Evolutionary conservation across 2,329 filamentous ascomycete genomes (phyloP).

Genomic region (Beauveria asiatica): DNA sequence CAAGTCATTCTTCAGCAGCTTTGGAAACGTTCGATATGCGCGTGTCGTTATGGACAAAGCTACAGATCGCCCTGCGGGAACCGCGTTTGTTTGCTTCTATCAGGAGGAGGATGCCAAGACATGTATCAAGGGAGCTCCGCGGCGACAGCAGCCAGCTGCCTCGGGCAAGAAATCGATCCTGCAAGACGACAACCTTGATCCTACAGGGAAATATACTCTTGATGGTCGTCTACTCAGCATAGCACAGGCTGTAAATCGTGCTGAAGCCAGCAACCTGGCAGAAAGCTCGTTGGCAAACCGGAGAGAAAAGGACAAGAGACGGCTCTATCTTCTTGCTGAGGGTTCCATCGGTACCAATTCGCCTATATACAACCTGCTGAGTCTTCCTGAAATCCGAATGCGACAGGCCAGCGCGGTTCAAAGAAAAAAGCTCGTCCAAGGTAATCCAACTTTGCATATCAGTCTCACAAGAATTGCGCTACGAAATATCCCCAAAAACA

Average conservation of each 20-base stretch:
- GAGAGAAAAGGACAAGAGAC: conserved; percentile 77
- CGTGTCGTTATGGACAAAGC: conserved; percentile 80
- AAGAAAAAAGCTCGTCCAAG: conserved; percentile 81
- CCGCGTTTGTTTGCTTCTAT: conserved; percentile 91
- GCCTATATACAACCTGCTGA: conserved; percentile 65
- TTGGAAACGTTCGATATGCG: conserved; percentile 84
- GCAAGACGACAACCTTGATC: conserved; percentile 76
- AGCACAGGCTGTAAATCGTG: conserved; percentile 74
- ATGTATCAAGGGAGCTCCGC: conserved; percentile 71
- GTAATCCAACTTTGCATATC: conserved; percentile 81
- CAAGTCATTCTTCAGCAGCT: conserved; percentile 77
- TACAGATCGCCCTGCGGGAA: conserved; percentile 82
- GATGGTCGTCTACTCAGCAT: conserved; percentile 83
- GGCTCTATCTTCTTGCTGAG: conserved; percentile 79
- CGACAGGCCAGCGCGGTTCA: conserved; percentile 80
- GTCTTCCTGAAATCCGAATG: conserved; percentile 75
- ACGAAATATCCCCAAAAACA: conserved; percentile 78
- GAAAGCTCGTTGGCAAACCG: conserved; percentile 56
- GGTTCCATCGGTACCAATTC: conserved; percentile 74
- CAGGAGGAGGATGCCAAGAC: conserved; percentile 63
- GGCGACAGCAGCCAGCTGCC: conserved; percentile 36
- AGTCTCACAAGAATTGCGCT: conserved; percentile 85
- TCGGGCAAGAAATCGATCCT: conserved; percentile 70
- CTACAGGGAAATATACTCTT: conserved; percentile 77
- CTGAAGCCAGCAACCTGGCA: conserved; percentile 67